Evolutionary conservation across 2,329 filamentous ascomycete species (phyloP).

Genomic region (Phialophora chinensis): DNA sequence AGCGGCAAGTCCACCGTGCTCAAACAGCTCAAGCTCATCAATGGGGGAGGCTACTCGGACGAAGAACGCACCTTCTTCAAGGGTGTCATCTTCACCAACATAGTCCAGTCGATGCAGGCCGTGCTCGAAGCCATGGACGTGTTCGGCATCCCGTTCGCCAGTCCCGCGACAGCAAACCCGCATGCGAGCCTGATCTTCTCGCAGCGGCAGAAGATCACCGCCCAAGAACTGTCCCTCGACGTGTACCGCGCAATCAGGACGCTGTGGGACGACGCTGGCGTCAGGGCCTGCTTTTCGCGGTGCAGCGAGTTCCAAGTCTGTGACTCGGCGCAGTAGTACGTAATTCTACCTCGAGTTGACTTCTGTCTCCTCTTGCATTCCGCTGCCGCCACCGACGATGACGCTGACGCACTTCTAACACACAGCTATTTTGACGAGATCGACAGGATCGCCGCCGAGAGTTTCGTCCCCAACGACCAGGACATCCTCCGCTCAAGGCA

Average conservation of each 20-base stretch:
- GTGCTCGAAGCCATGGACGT: constrained; percentile 73
- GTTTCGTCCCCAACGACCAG: constrained; percentile 94
- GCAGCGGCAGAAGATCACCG: constrained; percentile 95
- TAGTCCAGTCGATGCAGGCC: constrained; percentile 72
- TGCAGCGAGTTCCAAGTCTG: constrained; percentile 96
- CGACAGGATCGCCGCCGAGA: constrained; percentile 83
- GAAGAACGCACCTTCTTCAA: constrained; percentile 76
- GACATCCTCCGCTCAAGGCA: constrained; percentile 94
- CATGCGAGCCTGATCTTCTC: constrained; percentile 98
- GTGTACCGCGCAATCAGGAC: constrained; percentile 91
- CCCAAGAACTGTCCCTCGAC: constrained; percentile 89
- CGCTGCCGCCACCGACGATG: too few relatives aligned
- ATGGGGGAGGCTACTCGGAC: constrained; percentile 96
- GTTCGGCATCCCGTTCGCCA: constrained; percentile 79
- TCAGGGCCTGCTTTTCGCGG: constrained; percentile 92
- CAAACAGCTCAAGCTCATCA: constrained; percentile 99
- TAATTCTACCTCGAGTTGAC: background rate
- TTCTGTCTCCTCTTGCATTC: constrained; percentile 22
- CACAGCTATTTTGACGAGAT: constrained; percentile 93
- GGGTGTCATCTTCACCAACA: constrained; percentile 75
- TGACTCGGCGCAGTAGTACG: constrained; percentile 94
- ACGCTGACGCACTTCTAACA: constrained; percentile 44
- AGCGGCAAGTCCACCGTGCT: constrained; percentile 93
- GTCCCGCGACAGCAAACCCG: constrained; percentile 84
- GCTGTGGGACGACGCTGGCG: constrained; percentile 89